Base-by-base conservation (phyloP, 352 stramenopile genomes). In the Phytophthora hibernalis region DNA sequence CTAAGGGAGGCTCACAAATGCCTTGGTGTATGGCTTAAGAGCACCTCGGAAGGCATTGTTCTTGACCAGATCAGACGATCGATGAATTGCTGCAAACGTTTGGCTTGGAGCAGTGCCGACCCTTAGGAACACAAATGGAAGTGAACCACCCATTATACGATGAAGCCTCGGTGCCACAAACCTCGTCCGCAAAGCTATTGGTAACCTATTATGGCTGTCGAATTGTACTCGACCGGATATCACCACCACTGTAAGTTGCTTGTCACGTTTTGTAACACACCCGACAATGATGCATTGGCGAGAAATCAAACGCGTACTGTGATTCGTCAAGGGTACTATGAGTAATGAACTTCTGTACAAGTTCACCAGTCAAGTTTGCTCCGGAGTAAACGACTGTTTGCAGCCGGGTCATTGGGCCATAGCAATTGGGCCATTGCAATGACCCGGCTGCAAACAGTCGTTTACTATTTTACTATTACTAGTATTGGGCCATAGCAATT, bases 221-320 rank as follows among this genome's bases (percentile, higher is more conserved):
- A 58, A 49, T n/a, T 58, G 21, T 22, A 58, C 51, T 0, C 20
- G 51, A 11, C 51, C 51, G 3, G 51, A 58, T 9, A 49, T 40
- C 8, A 58, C 35, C 11, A 18, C 47, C 7, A 1, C 51, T 5
- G 15, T 51, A 18, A 60, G 44, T 12, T 60, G 4, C 53, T 20
- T 60, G n/a, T 40, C 53, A 7, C 37, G 38, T 3, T 51, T 51
- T 13, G 24, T 60, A 2, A n/a, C 30, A 8, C 21, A 42, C 20
- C 38, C 38, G 12, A 60, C 53, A 15, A n/a, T 13, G 11, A 21
- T 1, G 11, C 53, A 42, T n/a, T 60, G 53, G 53, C 11, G 9
- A 10, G 38, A 13, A 20, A 20, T 52, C 16, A 51, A 51, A 10
- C 53, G 26, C 9, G 9, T 56, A n/a, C 31, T 45, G 0, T 31